Evolutionary conservation across 495 filamentous ascomycete genomes (phyloP).

Genomic region (Pyrenula massariospora): DNA sequence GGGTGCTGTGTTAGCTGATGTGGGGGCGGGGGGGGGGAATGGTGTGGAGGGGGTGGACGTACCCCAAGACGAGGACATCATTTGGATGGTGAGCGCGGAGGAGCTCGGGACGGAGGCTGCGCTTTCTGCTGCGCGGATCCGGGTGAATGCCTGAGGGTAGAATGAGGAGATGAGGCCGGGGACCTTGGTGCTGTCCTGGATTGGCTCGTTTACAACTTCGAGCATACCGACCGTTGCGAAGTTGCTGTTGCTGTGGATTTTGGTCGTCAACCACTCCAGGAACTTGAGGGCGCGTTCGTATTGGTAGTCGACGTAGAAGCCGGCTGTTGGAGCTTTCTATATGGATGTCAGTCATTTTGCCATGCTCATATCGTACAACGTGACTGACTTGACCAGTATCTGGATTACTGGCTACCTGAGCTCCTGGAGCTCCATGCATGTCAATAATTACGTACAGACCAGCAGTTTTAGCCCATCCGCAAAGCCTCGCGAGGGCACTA

Average conservation of each 20-base stretch:
- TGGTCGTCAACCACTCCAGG: conserved; percentile 45
- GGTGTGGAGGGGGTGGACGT: no score
- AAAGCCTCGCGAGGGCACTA: conserved; percentile 38
- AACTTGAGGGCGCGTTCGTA: conserved; percentile 47
- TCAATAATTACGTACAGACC: conserved; percentile 55
- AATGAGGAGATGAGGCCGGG: conserved; percentile 23
- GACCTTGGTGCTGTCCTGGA: conserved; percentile 19
- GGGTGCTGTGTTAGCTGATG: no score
- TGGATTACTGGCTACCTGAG: conserved; percentile 36
- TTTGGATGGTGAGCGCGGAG: conserved; percentile 39
- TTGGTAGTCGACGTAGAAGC: conserved; percentile 43
- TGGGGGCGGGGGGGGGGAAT: no score
- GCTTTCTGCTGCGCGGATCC: conserved; percentile 34
- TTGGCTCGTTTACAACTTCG: conserved; percentile 50
- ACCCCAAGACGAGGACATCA: conserved; percentile 44
- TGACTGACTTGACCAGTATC: conserved; percentile 40
- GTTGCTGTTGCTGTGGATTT: conserved; percentile 37
- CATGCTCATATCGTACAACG: background rate
- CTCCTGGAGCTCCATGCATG: conserved; percentile 50
- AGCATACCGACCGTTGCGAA: conserved; percentile 48
- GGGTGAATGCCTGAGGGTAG: conserved; percentile 35
- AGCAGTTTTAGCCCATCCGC: conserved; percentile 40
- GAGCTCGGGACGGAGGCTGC: conserved; percentile 19
- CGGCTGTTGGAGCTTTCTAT: conserved; percentile 24
- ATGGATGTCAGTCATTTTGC: background rate